Percentiles rank a stretch among this genome's conserved stretches.
These are phyloP conservation scores for Aspergillus hiratsukae DNA, from an alignment of 2,329 filamentous ascomycete genomes.

Conservation along the genomic window DNA sequence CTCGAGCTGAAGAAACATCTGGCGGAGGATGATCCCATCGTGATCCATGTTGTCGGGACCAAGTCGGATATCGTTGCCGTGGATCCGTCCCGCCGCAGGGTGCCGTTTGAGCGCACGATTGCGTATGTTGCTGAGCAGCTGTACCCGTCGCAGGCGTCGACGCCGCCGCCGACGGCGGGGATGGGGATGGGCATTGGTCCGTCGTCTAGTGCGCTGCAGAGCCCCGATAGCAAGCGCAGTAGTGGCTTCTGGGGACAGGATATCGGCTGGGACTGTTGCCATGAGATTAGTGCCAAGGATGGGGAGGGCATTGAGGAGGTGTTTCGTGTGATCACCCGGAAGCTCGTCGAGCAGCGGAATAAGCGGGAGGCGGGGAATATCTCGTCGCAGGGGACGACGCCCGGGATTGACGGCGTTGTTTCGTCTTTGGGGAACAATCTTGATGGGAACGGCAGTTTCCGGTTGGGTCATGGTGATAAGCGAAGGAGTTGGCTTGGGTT, in stretches of 20 bases:
- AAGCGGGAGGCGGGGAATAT: conserved; percentile 48
- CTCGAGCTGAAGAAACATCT: conserved; percentile 77
- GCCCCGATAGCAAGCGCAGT: conserved; percentile 43
- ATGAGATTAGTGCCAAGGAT: conserved; percentile 91
- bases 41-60: conserved; percentile 92
- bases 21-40: conserved; percentile 61
- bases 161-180: conserved; percentile 62
- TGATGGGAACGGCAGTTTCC: conserved; percentile 54
- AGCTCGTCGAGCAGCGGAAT: conserved; percentile 68
- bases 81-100: conserved; percentile 72
- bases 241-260: conserved; percentile 74
- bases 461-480: conserved; percentile 57
- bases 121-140: conserved; percentile 92
- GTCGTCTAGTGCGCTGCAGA: conserved; percentile 23
- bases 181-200: conserved; percentile 22
- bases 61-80: conserved; percentile 86
- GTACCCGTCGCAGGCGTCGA: conserved; percentile 63
- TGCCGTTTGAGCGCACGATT: conserved; percentile 93
- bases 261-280: conserved; percentile 92
- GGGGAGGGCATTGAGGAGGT: conserved; percentile 96
- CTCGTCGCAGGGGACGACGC: conserved; percentile 43
- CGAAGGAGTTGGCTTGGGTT: conserved; percentile 63
- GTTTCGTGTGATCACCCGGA: conserved; percentile 83
- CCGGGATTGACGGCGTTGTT: conserved; percentile 37
- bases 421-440: conserved; percentile 37